These are phyloP conservation scores for Phialophora expanda DNA, from an alignment of 2,329 filamentous ascomycete species.

Conservation along the genomic window DNA sequence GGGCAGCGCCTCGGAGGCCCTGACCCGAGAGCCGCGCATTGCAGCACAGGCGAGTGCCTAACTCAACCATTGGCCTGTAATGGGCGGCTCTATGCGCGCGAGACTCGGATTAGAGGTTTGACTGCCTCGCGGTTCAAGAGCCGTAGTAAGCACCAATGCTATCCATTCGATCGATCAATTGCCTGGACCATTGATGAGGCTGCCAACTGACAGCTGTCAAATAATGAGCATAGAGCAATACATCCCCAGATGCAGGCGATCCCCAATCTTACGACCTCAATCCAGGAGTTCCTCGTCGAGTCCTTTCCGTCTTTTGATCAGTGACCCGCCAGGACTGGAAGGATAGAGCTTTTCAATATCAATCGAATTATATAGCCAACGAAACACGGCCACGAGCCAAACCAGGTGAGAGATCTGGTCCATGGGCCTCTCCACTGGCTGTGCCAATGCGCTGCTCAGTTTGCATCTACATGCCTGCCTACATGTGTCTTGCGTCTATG, in stretches of 20 bases:
- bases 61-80: neutral
- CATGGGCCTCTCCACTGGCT: neutral
- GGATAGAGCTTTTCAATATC: neutral
- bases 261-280: neutral
- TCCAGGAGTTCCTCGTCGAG: neutral
- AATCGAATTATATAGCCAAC: neutral
- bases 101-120: neutral
- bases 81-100: no score
- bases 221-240: neutral
- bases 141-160: neutral
- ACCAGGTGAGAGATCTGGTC: neutral
- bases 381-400: neutral
- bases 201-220: neutral
- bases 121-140: neutral
- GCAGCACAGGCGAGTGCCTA: conserved; percentile 2
- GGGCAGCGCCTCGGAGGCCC: neutral
- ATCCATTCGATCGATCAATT: neutral
- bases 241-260: neutral
- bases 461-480: neutral
- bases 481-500: neutral
- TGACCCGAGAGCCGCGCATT: neutral
- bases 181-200: neutral
- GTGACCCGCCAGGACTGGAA: neutral
- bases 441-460: neutral
- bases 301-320: neutral